phyloP scores from a whole-genome alignment of 192 early-diverging fungal species.

The Lobosporangium transversale region DNA sequence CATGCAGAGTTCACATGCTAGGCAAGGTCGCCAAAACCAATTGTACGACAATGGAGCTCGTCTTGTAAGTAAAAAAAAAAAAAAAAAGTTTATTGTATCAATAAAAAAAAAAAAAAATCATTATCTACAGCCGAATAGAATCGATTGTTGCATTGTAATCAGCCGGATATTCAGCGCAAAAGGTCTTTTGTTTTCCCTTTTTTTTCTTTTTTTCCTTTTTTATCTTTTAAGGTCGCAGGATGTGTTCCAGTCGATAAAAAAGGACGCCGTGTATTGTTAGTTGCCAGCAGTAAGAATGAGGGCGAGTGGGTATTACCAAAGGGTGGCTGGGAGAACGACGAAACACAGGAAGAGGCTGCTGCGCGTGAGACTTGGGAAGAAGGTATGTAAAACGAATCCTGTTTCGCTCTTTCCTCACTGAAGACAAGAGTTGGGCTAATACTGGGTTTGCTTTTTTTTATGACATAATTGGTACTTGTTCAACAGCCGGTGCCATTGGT shows the following conservation, averaged over 20 bases:
- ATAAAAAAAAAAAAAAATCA: no score
- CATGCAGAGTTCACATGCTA: slow-evolving; percentile 2
- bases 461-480: not conserved
- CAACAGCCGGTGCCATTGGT: slow-evolving; percentile 62
- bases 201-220: not conserved
- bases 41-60: slow-evolving; percentile 37
- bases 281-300: slow-evolving; percentile 58
- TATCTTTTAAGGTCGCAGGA: slow-evolving; percentile 56
- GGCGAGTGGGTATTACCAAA: slow-evolving; percentile 67
- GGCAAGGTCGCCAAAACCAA: slow-evolving; percentile 49
- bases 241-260: slow-evolving; percentile 63
- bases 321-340: slow-evolving; percentile 73
- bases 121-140: no score
- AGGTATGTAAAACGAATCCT: no score
- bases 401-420: no score
- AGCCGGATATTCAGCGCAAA: no score
- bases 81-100: no score
- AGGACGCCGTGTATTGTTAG: slow-evolving; percentile 58
- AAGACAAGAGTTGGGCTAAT: no score
- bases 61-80: slow-evolving; percentile 37
- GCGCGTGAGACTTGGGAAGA: slow-evolving; percentile 72
- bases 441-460: not conserved
- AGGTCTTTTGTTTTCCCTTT: not conserved
- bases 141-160: no score
- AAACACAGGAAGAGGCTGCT: slow-evolving; percentile 65